Conservation (phyloP, 768 basidiomycete genomes). For the Leccinellum luteum region DNA sequence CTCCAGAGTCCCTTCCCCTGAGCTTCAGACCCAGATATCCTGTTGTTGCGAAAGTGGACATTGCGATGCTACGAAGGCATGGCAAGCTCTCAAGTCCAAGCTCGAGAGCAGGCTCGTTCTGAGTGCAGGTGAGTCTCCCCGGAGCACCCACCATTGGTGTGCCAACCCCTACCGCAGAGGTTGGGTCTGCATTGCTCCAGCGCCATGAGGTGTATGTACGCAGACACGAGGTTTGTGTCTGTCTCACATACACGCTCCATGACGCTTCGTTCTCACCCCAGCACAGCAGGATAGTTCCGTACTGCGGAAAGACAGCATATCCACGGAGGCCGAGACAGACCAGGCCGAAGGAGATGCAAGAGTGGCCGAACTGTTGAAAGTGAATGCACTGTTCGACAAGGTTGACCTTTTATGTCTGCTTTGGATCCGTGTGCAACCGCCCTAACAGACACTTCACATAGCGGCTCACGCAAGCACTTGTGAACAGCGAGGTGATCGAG, state of each 20-base stretch:
- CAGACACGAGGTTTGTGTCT: conserved; percentile 55
- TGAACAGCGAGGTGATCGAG: conserved; percentile 82
- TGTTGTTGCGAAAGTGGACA: conserved; percentile 70
- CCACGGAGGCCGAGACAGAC: conserved; percentile 7
- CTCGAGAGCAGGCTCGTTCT: conserved; percentile 77
- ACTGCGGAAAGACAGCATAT: conserved; percentile 13
- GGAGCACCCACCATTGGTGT: neutral
- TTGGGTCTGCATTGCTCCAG: conserved; percentile 85
- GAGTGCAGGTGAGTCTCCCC: conserved; percentile 70
- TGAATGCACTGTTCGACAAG: conserved; percentile 59
- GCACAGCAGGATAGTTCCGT: conserved; percentile 17
- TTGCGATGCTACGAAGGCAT: conserved; percentile 62
- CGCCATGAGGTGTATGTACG: conserved; percentile 85
- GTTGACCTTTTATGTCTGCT: conserved; percentile 3
- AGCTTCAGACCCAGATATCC: conserved; percentile 46
- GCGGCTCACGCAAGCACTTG: conserved; percentile 75
- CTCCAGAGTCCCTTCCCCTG: conserved; percentile 73
- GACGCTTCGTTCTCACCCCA: conserved; percentile 9
- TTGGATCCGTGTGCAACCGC: neutral
- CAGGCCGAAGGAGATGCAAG: conserved; percentile 32
- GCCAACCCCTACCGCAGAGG: conserved; percentile 49
- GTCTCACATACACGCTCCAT: conserved; percentile 20
- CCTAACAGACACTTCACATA: conserved; percentile 29
- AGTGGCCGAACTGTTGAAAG: conserved; percentile 42
- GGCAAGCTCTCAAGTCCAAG: conserved; percentile 62